phyloP scores from a whole-genome alignment of 305 asterid species.

The Fraxinus latifolia region DNA sequence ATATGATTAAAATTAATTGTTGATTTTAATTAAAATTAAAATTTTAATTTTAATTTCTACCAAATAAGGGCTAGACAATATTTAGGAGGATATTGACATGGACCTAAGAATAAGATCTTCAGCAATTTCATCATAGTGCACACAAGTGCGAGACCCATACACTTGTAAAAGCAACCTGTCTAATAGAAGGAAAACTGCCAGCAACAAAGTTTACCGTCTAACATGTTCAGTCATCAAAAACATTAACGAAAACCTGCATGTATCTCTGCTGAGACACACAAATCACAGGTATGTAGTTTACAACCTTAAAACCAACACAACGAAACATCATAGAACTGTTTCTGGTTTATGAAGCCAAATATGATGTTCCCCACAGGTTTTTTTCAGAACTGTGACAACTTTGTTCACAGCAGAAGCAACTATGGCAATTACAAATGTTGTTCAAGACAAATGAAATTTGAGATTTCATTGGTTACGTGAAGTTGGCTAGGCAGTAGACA shows the following conservation, averaged over 20 bases:
- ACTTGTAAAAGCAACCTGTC: neutral
- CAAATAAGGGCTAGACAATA: neutral
- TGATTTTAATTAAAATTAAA: too few species aligned
- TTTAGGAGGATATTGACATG: neutral
- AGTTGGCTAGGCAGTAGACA: constrained; percentile 31
- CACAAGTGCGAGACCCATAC: neutral
- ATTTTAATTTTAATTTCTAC: too few species aligned
- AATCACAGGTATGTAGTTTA: neutral
- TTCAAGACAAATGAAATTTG: constrained; percentile 15
- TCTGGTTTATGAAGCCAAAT: neutral
- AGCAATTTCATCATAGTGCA: neutral
- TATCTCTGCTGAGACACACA: neutral
- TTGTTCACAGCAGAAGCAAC: constrained; percentile 11
- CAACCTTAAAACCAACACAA: neutral
- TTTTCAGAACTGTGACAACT: neutral
- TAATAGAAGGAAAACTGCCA: neutral
- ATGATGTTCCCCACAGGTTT: neutral
- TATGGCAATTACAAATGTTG: constrained; percentile 12
- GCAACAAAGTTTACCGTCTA: neutral
- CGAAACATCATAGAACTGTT: neutral
- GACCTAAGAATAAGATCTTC: neutral
- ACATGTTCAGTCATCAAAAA: neutral
- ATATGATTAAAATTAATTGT: too few species aligned
- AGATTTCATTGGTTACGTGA: constrained; percentile 19
- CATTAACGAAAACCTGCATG: neutral